Evolutionary conservation across 2,329 filamentous ascomycete genomes (phyloP).

Genomic region (Alternaria infectoria): DNA sequence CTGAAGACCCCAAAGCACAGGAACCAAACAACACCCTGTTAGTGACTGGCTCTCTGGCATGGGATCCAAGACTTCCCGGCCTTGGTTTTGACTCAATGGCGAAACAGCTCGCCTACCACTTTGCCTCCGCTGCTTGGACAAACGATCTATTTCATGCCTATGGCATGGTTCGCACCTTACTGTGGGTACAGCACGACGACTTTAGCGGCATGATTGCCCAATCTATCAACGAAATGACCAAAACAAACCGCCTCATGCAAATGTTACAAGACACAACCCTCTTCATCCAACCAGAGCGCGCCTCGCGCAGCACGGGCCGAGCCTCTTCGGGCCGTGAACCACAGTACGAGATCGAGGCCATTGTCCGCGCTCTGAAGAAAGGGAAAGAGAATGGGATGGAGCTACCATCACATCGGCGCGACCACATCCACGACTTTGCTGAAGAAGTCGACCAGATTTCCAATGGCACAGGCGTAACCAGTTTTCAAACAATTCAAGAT

Average conservation of each 20-base stretch:
- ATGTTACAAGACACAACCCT: slow-evolving; percentile 63
- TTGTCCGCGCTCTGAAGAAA: slow-evolving; percentile 27
- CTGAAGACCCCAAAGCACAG: slow-evolving; percentile 51
- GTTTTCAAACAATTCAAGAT: slow-evolving; percentile 11
- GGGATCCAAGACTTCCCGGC: slow-evolving; percentile 53
- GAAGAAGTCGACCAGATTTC: slow-evolving; percentile 28
- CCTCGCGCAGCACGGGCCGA: slow-evolving; percentile 16
- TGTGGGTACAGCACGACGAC: slow-evolving; percentile 72
- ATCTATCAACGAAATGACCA: slow-evolving; percentile 61
- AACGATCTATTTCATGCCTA: slow-evolving; percentile 72
- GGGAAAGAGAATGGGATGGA: slow-evolving; percentile 28
- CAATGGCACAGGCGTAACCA: slow-evolving; percentile 26
- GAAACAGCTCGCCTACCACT: slow-evolving; percentile 65
- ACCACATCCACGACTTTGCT: slow-evolving; percentile 34
- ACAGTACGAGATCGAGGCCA: slow-evolving; percentile 39
- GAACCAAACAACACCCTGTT: slow-evolving; percentile 75
- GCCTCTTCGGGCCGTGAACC: slow-evolving; percentile 30
- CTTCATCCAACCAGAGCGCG: slow-evolving; percentile 25
- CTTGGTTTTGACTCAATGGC: slow-evolving; percentile 63
- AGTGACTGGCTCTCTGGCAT: slow-evolving; percentile 50
- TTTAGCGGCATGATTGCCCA: slow-evolving; percentile 66
- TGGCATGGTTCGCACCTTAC: slow-evolving; percentile 78
- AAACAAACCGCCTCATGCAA: slow-evolving; percentile 65
- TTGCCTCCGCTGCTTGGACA: slow-evolving; percentile 64
- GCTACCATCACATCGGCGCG: slow-evolving; percentile 35